Conservation (phyloP, 768 basidiomycete species). For the Boletus reticulatus region DNA sequence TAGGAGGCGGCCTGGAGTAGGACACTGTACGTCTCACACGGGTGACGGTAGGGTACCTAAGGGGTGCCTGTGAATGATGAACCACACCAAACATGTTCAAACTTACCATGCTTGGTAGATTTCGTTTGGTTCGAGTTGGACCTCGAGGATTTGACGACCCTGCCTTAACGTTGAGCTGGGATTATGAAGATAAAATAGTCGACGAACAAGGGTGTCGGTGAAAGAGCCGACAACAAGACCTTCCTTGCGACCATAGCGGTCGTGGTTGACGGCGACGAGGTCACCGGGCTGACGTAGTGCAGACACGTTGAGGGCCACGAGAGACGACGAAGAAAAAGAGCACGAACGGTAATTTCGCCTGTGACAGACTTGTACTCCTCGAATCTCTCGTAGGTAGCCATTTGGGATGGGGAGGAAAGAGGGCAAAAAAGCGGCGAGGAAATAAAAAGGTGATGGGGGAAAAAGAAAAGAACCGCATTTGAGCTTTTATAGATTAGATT, state of each 20-base stretch:
- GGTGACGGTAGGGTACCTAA: constrained; percentile 75
- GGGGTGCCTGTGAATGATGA: constrained; percentile 2
- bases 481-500: constrained; percentile 54
- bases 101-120: constrained; percentile 66
- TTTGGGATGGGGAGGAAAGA: constrained; percentile 26
- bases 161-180: constrained; percentile 26
- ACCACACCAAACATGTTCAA: neutral
- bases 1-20: constrained; percentile 48
- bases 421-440: constrained; percentile 20
- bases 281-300: constrained; percentile 60
- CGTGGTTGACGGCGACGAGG: constrained; percentile 73
- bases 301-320: neutral
- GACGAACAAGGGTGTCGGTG: constrained; percentile 64
- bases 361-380: constrained; percentile 28
- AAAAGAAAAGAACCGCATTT: constrained; percentile 17
- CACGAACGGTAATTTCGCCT: constrained; percentile 38
- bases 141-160: constrained; percentile 82
- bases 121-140: constrained; percentile 70
- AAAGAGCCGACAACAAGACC: constrained; percentile 80
- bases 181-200: neutral
- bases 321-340: neutral
- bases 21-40: constrained; percentile 74
- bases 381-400: constrained; percentile 38
- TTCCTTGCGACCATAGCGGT: constrained; percentile 61
- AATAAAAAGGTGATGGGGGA: constrained; percentile 26